These are phyloP conservation scores for Besnoitia besnoiti DNA, from an alignment of 169 alveolate species.

Conservation along the genomic window DNA sequence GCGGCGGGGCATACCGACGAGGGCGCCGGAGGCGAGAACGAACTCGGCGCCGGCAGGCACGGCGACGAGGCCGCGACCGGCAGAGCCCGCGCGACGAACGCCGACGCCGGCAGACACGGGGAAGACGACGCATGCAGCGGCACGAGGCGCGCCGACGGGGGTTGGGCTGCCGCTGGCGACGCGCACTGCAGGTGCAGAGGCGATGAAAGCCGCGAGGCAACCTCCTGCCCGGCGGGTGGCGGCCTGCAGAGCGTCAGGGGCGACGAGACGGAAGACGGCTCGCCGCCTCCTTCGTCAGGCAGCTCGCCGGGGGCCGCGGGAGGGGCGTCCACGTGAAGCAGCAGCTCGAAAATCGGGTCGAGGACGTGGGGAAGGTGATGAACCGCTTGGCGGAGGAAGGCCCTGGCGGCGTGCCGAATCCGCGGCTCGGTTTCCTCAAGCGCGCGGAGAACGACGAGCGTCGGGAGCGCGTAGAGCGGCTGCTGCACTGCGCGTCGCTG, in stretches of 20 bases:
- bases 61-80: not conserved
- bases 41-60: not conserved
- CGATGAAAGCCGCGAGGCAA: not conserved
- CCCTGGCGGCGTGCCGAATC: constrained; percentile 49
- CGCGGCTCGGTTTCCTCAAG: not conserved
- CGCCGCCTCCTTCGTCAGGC: constrained; percentile 7
- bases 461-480: not conserved
- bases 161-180: not conserved
- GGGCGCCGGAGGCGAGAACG: not conserved
- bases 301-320: constrained; percentile 5
- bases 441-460: not conserved
- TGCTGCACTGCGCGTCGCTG: not conserved
- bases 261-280: not conserved
- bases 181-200: not conserved
- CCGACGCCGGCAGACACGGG: not conserved
- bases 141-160: not conserved
- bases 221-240: not conserved
- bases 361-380: constrained; percentile 36
- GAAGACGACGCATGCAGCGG: not conserved
- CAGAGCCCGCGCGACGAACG: not conserved
- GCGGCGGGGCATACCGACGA: constrained; percentile 6
- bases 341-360: constrained; percentile 33
- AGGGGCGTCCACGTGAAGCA: constrained; percentile 5
- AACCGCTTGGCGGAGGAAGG: constrained; percentile 35
- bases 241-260: not conserved